These are phyloP conservation scores for Termitomyces sp. DNA, from an alignment of 768 basidiomycete species.

Conservation along the genomic window DNA sequence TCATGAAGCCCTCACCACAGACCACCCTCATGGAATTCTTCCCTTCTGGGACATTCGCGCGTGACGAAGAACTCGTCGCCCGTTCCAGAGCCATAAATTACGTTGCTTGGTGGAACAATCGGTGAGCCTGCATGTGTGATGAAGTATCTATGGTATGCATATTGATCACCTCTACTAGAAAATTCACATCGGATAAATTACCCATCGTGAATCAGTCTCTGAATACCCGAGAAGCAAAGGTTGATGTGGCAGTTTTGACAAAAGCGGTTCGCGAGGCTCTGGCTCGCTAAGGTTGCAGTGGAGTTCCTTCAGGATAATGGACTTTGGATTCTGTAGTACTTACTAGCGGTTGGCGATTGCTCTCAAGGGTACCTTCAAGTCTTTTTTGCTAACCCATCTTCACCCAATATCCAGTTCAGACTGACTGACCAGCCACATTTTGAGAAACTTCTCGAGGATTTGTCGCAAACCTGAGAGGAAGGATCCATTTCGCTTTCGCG, in stretches of 20 bases:
- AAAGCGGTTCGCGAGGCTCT: constrained; percentile 30
- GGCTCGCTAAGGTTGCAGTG: neutral
- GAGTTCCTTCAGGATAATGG: neutral
- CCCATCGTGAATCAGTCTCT: constrained; percentile 28
- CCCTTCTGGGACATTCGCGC: constrained; percentile 59
- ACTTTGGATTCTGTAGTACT: neutral
- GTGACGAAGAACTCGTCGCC: constrained; percentile 58
- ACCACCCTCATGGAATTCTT: constrained; percentile 78
- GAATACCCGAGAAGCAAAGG: constrained; percentile 23
- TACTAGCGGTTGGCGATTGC: too few species aligned
- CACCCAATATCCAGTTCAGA: constrained; percentile 41
- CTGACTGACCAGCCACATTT: constrained; percentile 65
- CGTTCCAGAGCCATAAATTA: constrained; percentile 53
- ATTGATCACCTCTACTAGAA: constrained; percentile 24
- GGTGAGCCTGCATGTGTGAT: constrained; percentile 14
- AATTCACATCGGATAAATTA: constrained; percentile 27
- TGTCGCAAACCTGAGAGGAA: constrained; percentile 62
- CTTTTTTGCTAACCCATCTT: constrained; percentile 37
- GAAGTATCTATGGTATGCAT: neutral
- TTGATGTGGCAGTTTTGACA: constrained; percentile 41
- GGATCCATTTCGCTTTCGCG: constrained; percentile 54
- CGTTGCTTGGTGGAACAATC: constrained; percentile 48
- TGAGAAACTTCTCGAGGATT: constrained; percentile 55
- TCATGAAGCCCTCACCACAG: constrained; percentile 58
- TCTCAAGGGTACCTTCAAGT: constrained; percentile 40